Base-by-base conservation (phyloP, 495 filamentous ascomycete genomes). In the Daldinia concentrica region DNA sequence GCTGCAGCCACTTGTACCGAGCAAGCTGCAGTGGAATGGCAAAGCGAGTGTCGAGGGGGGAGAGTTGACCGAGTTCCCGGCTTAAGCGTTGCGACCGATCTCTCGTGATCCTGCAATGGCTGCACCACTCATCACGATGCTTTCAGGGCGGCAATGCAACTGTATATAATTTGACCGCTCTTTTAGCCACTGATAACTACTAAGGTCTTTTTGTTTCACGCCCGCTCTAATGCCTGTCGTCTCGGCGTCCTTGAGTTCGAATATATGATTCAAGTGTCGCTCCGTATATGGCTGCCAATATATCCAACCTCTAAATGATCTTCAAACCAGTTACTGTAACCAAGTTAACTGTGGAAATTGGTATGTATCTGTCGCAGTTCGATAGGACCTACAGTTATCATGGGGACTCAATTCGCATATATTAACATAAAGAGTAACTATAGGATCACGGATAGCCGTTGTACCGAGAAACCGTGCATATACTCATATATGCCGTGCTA, bases 1-100 rank as follows among this genome's bases (percentile, higher is more conserved):
- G 17, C 77, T 85, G 19, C 75, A 82, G 65, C 79, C 80, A n/a
- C 78, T 82, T 48, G 74, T 85, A 15, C 83, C 83, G 6, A 74
- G 58, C 12, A 74, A 76, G 65, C 69, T 86, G 70, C 80, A 83
- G 74, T 82, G 81, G 81, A 58, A 52, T 12, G 79, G 81, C 0
- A 62, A 43, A 37, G 80, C 79, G 4, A 79, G 69, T 17, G 77
- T 82, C 0, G 60, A 66, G n/a, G 81, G 81, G 0, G 81, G 80
- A 0, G 64, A 71, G 56, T 19, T 80, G 62, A 62, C 37, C 0
- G 64, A 56, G 6, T 76, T 74, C 39, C 59, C 68, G 17, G 52
- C 58, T 24, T 66, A 62, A 27, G 29, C 12, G 48, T 17, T 12
- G 50, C 6, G 27, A 30, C 2, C 5, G 9, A 24, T 22, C 43